Evolutionary conservation across 1,284 basidiomycete genomes (phyloP).

Genomic region (Sphaerobolus stellatus): DNA sequence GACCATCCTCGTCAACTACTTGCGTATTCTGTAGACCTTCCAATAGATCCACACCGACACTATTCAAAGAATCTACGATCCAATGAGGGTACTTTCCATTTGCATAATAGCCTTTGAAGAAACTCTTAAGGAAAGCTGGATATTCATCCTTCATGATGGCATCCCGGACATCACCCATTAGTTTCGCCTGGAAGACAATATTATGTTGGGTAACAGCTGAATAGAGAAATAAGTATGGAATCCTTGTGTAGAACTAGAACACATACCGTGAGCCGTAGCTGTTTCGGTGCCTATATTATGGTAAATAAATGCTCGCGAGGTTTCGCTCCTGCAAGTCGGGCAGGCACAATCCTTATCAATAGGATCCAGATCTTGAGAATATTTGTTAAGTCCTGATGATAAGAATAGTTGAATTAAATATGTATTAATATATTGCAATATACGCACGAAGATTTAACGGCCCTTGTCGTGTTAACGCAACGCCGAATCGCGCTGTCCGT

Average conservation of each 20-base stretch:
- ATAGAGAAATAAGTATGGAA: background rate
- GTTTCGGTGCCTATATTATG: slow-evolving; percentile 76
- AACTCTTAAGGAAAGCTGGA: slow-evolving; percentile 69
- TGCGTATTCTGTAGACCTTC: slow-evolving; percentile 43
- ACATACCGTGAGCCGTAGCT: slow-evolving; percentile 71
- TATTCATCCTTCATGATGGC: slow-evolving; percentile 75
- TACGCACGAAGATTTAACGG: slow-evolving; percentile 74
- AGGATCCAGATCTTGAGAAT: slow-evolving; percentile 63
- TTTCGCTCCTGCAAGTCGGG: slow-evolving; percentile 67
- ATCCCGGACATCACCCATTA: slow-evolving; percentile 77
- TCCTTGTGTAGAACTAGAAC: background rate
- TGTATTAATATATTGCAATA: background rate
- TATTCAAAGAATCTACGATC: slow-evolving; percentile 76
- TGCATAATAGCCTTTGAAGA: slow-evolving; percentile 74
- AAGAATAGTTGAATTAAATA: background rate
- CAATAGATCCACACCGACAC: slow-evolving; percentile 74
- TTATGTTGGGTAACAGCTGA: slow-evolving; percentile 78
- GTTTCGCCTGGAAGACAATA: slow-evolving; percentile 74
- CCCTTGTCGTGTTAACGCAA: slow-evolving; percentile 76
- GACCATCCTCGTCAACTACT: slow-evolving; percentile 52
- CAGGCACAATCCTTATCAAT: slow-evolving; percentile 78
- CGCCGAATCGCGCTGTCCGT: slow-evolving; percentile 81
- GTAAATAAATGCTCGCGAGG: slow-evolving; percentile 69
- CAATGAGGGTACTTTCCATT: slow-evolving; percentile 68
- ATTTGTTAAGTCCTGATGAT: slow-evolving; percentile 58